Evolutionary conservation across 345 rosid genomes (phyloP), one percentile per base, ranked within the genome.

Genomic region (Murraya paniculata): DNA sequence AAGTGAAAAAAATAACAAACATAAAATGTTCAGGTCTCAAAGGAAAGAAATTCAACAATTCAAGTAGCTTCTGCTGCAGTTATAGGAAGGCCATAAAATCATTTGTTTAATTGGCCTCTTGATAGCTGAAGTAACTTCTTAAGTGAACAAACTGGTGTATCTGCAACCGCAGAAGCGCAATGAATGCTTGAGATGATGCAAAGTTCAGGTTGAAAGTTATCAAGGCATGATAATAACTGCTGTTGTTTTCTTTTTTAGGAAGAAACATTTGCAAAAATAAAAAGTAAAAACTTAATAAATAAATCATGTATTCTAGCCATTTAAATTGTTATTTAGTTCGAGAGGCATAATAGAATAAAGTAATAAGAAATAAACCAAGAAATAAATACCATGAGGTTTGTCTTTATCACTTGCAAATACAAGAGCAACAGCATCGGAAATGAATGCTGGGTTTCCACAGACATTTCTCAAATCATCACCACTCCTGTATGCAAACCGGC

Each of bases 381-480:
- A 56, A 78, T 19, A 83, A 78, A 75, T 90, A 93, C 99, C 91
- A 35, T 55, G 78, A 74, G 84, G 84, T 73, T 86, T 88, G 78
- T 86, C 79, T 86, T 86, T 87, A 74, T 92, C 94, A 83, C 85
- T 90, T 62, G 93, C 92, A 83, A 95, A 88, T 57, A 91, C 82
- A 53, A 93, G 89, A 76, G 96, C 93, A 78, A 86, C 84, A 25
- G 93, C 88, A 84, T 13, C 80, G 21, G 75, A 24, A 73, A 9
- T 24, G 72, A 27, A 24, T 69, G 57, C 75, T 21, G 16, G 10
- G 31, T 31, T 64, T 72, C 45, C 74, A 50, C 68, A 41, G 64
- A 73, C 18, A 81, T 75, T 81, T 78, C 78, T 79, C 31, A 73
- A 39, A 28, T 81, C 83, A 75, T 70, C 64, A 18, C 78, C 79